These are phyloP conservation scores for Gynostemma pentaphyllum DNA, from an alignment of 306 rosid genomes.

Conservation along the genomic window DNA sequence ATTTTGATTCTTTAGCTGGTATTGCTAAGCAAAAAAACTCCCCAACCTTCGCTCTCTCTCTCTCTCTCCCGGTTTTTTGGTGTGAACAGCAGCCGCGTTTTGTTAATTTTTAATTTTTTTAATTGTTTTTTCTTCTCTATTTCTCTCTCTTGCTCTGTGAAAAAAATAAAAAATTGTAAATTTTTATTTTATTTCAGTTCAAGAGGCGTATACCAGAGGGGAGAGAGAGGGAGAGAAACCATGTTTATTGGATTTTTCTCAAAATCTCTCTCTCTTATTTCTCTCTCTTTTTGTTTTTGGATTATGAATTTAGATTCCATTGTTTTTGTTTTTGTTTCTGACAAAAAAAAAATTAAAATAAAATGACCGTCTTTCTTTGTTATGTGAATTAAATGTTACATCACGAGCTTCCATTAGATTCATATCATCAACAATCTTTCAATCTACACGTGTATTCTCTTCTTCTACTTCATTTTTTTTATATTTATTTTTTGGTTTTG, in stretches of 20 bases:
- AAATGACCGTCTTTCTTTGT: neutral
- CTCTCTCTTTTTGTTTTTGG: neutral
- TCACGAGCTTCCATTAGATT: conserved; percentile 1
- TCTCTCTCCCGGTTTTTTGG: conserved; percentile 45
- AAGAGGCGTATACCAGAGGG: neutral
- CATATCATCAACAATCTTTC: neutral
- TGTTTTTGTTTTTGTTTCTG: too few relatives aligned
- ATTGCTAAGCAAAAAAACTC: conserved; percentile 28
- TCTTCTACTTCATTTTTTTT: neutral
- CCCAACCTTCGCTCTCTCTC: conserved; percentile 16
- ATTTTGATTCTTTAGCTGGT: conserved; percentile 24
- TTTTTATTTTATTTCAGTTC: neutral
- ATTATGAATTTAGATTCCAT: conserved; percentile 2
- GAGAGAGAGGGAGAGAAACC: conserved; percentile 1
- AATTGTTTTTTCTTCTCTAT: neutral
- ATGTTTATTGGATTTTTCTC: conserved; percentile 4
- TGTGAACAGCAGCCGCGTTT: conserved; percentile 63
- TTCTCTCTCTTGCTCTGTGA: conserved; percentile 7
- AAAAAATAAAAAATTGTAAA: conserved; percentile 11
- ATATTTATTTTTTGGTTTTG: neutral
- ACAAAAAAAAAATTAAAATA: neutral
- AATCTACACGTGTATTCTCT: conserved; percentile 4
- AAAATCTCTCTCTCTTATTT: too few relatives aligned
- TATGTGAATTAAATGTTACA: neutral
- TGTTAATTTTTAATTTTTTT: conserved; percentile 2